These are phyloP conservation scores for Lachnellula cervina DNA, from an alignment of 2,329 filamentous ascomycete species.

Conservation along the genomic window DNA sequence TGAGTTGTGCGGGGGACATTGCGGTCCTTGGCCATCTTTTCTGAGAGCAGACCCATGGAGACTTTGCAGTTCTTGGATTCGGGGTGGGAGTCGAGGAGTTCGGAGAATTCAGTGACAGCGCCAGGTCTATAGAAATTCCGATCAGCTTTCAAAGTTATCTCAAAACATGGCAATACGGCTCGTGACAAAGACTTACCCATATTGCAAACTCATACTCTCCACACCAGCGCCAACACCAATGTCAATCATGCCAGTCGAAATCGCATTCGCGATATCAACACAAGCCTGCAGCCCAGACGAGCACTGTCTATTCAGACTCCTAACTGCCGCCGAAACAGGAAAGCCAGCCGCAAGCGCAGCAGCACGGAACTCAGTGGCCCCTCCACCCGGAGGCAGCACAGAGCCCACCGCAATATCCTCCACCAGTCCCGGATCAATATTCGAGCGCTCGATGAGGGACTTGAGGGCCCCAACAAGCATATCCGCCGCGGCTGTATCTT, in stretches of 20 bases:
- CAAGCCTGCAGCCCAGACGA: conserved; percentile 88
- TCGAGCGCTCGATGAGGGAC: conserved; percentile 75
- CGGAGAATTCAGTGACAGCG: conserved; percentile 89
- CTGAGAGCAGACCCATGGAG: conserved; percentile 89
- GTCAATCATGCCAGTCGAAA: conserved; percentile 89
- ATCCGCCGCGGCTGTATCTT: conserved; percentile 86
- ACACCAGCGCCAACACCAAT: conserved; percentile 90
- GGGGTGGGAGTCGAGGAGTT: conserved; percentile 73
- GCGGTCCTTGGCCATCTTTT: conserved; percentile 89
- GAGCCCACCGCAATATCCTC: conserved; percentile 91
- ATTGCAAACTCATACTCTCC: conserved; percentile 92
- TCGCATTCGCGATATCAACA: conserved; percentile 90
- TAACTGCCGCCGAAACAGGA: conserved; percentile 78
- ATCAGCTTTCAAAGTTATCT: conserved; percentile 1
- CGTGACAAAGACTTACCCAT: conserved; percentile 57
- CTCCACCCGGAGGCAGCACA: conserved; percentile 87
- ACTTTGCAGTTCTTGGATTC: conserved; percentile 96
- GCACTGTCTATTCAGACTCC: conserved; percentile 89
- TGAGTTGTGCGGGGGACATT: conserved; percentile 67
- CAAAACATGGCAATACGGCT: background rate
- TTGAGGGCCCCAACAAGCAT: conserved; percentile 79
- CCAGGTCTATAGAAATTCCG: conserved; percentile 49
- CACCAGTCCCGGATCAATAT: conserved; percentile 81
- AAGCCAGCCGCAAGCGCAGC: conserved; percentile 88
- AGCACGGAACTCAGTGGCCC: conserved; percentile 94